Percentiles rank a stretch among this genome's conserved stretches.
Evolutionary conservation across 495 filamentous ascomycete species (phyloP).

Genomic region (Neurospora africana): DNA sequence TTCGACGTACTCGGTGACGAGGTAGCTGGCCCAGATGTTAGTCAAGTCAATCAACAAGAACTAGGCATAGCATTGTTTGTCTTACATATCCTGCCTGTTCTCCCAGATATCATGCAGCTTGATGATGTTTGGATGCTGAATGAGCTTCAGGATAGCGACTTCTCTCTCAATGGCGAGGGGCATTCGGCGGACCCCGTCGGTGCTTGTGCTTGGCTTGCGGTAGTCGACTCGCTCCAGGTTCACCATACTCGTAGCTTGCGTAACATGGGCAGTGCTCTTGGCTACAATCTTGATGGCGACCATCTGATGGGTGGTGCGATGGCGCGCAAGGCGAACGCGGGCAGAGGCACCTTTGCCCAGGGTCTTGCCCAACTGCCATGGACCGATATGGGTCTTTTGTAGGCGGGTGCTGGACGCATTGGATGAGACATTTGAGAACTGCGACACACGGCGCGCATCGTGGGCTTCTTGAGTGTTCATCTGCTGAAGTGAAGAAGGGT

Average conservation of each 20-base stretch:
- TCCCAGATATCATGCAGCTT: slow-evolving; percentile 93
- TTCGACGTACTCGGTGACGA: slow-evolving; percentile 93
- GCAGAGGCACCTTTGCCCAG: slow-evolving; percentile 80
- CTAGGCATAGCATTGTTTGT: slow-evolving; percentile 1
- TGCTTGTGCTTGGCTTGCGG: slow-evolving; percentile 26
- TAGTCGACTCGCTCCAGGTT: slow-evolving; percentile 50
- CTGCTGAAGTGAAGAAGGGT: background rate
- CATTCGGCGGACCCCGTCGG: slow-evolving; percentile 52
- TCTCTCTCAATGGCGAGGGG: slow-evolving; percentile 84
- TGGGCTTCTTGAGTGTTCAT: slow-evolving; percentile 34
- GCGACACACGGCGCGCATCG: slow-evolving; percentile 57
- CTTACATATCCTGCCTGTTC: slow-evolving; percentile 84
- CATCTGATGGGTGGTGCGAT: slow-evolving; percentile 59
- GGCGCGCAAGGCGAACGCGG: slow-evolving; percentile 69
- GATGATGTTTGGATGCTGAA: slow-evolving; percentile 88
- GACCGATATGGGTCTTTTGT: slow-evolving; percentile 70
- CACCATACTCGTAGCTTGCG: slow-evolving; percentile 65
- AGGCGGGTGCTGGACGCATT: slow-evolving; percentile 37
- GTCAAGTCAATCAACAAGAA: slow-evolving; percentile 1
- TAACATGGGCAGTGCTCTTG: slow-evolving; percentile 58
- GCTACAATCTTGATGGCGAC: slow-evolving; percentile 93
- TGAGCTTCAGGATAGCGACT: slow-evolving; percentile 90
- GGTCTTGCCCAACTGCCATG: slow-evolving; percentile 82
- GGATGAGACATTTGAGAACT: slow-evolving; percentile 57
- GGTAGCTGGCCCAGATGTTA: slow-evolving; percentile 51